Evolutionary conservation across 805 yeast species (phyloP).

Genomic region (Metschnikowia reukaufii): DNA sequence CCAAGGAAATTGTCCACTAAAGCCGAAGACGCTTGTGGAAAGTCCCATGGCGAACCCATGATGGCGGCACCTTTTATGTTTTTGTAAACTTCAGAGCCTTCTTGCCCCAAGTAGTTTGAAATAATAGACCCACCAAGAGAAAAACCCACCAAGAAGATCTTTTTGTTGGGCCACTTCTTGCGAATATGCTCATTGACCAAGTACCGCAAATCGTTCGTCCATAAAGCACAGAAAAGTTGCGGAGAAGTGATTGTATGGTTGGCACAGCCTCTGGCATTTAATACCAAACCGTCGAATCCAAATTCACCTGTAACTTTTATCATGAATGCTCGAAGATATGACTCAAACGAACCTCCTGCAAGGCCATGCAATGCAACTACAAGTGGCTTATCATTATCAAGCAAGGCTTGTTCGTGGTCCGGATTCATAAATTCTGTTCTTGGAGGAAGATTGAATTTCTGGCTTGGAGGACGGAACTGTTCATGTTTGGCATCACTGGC

Average conservation of each 20-base stretch:
- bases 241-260: slow-evolving; percentile 71
- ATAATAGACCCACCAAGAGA: slow-evolving; percentile 71
- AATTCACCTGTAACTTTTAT: slow-evolving; percentile 41
- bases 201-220: slow-evolving; percentile 68
- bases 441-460: slow-evolving; percentile 61
- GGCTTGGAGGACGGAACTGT: slow-evolving; percentile 41
- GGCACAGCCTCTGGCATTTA: slow-evolving; percentile 77
- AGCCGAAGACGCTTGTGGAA: slow-evolving; percentile 52
- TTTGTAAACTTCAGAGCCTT: slow-evolving; percentile 45
- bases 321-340: slow-evolving; percentile 60
- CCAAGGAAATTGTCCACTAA: slow-evolving; percentile 40
- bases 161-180: slow-evolving; percentile 56
- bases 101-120: slow-evolving; percentile 71
- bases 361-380: slow-evolving; percentile 68
- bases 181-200: slow-evolving; percentile 52
- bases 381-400: slow-evolving; percentile 49
- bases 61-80: slow-evolving; percentile 58
- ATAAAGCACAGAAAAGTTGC: slow-evolving; percentile 61
- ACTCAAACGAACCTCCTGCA: slow-evolving; percentile 80
- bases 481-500: slow-evolving; percentile 23
- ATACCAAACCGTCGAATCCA: slow-evolving; percentile 54
- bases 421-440: slow-evolving; percentile 62
- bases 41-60: slow-evolving; percentile 74
- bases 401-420: slow-evolving; percentile 36
- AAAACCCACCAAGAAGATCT: slow-evolving; percentile 65